Base-by-base conservation (phyloP, 2,329 filamentous ascomycete genomes). In the Penicillium paneum region DNA sequence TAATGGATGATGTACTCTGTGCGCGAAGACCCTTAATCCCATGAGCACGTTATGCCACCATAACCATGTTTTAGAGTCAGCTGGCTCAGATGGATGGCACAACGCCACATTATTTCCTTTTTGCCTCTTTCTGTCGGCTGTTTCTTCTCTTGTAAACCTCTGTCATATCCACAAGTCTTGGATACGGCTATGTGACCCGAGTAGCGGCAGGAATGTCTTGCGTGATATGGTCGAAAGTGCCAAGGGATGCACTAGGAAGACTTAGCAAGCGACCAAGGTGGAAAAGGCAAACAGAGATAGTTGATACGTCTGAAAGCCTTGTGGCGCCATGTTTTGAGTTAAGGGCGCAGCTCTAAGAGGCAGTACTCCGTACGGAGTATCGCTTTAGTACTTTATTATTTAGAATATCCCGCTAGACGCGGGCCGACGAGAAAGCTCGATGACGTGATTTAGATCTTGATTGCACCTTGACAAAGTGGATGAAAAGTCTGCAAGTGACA, bases 391-490 rank as follows among this genome's bases (percentile, higher is more conserved):
- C 46, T 49, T 49, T 41, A 3, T 8, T 19, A 2, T 19, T 24
- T 3, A 11, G 24, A 13, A 17, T n/a, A 19, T 44, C 21, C 43
- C 26, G 31, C n/a, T 29, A 36, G 24, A 26, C n/a, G 48, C 24
- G 32, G 39, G 19, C 39, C n/a, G 36, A 55, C 43, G 57, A 64
- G 61, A 63, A 29, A 67, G 67, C 65, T 65, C 56, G 56, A 70
- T 71, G 69, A 66, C 63, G 69, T 65, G 67, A 71, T 71, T 67
- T 66, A 59, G 63, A 66, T 64, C 62, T 59, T 44, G 59, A 69
- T 70, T 62, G 64, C 66, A 66, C 42, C 44, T 55, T 56, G 38
- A 15, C 15, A 28, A 19, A 32, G 49, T 45, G 49, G 49, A 42
- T 32, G 24, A 13, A 21, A 26, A n/a, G 11, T 29, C 40, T 55